A percentile compares a stretch with the other conserved stretches of the same genome.
Evolutionary conservation across 805 yeast genomes (phyloP).

Genomic region (Candida ortonii): DNA sequence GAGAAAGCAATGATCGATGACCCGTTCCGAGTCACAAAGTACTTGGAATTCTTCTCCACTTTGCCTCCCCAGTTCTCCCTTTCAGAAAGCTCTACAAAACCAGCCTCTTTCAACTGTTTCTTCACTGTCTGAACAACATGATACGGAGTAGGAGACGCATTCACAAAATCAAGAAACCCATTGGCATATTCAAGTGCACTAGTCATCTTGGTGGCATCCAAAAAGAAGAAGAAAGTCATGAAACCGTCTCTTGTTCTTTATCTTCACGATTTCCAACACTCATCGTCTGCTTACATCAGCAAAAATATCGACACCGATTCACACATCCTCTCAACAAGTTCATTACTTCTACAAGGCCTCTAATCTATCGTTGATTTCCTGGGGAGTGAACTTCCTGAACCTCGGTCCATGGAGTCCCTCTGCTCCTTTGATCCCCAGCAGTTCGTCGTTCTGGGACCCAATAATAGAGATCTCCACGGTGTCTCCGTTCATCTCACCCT

Average conservation of each 20-base stretch:
- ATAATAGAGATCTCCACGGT: conserved; percentile 90
- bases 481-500: conserved; percentile 96
- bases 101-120: conserved; percentile 50
- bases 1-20: conserved; percentile 87
- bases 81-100: conserved; percentile 73
- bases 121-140: conserved; percentile 79
- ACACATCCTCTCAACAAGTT: too few species aligned
- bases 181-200: conserved; percentile 40
- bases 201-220: too few species aligned
- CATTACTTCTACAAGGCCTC: conserved; percentile 70
- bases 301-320: background rate
- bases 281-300: background rate
- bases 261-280: too few species aligned
- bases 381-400: conserved; percentile 76
- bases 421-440: conserved; percentile 85
- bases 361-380: conserved; percentile 93
- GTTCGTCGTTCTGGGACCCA: conserved; percentile 75
- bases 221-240: too few species aligned
- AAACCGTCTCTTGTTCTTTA: too few species aligned
- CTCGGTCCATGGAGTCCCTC: conserved; percentile 80
- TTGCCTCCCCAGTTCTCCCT: conserved; percentile 63
- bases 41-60: conserved; percentile 57
- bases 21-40: conserved; percentile 85
- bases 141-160: conserved; percentile 88
- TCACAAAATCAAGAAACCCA: conserved; percentile 74